Percentiles rank a stretch among this genome's conserved stretches.
Evolutionary conservation across 257 asterid genomes (phyloP).

Genomic region (Cinchona pubescens): DNA sequence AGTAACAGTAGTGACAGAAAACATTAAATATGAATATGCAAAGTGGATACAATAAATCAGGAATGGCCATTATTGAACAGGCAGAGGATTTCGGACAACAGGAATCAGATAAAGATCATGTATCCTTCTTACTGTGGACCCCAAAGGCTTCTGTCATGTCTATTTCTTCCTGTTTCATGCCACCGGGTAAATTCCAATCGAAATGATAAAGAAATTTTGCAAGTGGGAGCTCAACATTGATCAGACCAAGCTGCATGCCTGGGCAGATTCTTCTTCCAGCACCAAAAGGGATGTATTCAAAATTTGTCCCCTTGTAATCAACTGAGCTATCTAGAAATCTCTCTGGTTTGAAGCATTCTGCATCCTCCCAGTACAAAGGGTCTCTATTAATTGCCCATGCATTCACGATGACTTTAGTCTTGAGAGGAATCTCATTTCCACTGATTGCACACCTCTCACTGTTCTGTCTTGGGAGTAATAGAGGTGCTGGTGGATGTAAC

Average conservation of each 20-base stretch:
- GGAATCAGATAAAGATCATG: neutral
- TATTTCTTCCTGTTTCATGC: neutral
- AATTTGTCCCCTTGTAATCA: conserved; percentile 5
- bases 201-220: neutral
- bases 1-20: too few species aligned
- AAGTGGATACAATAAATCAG: too few species aligned
- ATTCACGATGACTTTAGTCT: conserved; percentile 5
- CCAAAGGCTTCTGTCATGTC: conserved; percentile 3
- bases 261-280: conserved; percentile 17
- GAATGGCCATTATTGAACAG: too few species aligned
- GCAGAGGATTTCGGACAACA: neutral
- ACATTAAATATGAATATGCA: too few species aligned
- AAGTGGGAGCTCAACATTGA: neutral
- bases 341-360: conserved; percentile 9
- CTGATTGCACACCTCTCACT: neutral
- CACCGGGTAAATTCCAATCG: neutral
- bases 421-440: neutral
- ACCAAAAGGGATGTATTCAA: conserved; percentile 12
- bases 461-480: conserved; percentile 8
- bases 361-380: conserved; percentile 1
- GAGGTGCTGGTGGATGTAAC: conserved; percentile 12
- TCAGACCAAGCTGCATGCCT: neutral
- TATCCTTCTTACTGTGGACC: neutral
- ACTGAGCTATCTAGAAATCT: conserved; percentile 11
- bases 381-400: conserved; percentile 10